phyloP scores from a whole-genome alignment of 2,329 filamentous ascomycete genomes.

The Fusarium albosuccineum region DNA sequence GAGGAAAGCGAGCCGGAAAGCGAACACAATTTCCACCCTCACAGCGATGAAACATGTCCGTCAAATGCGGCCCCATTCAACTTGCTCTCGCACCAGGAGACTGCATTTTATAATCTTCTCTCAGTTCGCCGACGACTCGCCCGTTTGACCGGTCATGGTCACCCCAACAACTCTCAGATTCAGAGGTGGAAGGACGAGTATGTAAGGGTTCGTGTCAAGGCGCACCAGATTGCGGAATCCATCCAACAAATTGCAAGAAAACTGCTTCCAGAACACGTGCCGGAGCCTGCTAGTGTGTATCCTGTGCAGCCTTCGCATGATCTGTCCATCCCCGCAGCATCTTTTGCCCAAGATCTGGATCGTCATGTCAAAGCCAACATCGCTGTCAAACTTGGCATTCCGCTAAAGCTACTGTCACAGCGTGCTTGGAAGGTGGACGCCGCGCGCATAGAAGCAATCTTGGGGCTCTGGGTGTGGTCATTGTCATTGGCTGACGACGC shows the following conservation, averaged over 20 bases:
- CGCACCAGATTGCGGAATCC: constrained; percentile 8
- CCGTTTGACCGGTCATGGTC: constrained; percentile 15
- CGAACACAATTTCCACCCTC: too few relatives aligned
- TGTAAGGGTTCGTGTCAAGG: constrained; percentile 22
- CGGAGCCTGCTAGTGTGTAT: too few relatives aligned
- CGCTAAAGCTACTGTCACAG: background rate
- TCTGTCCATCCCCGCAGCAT: background rate
- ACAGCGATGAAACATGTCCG: too few relatives aligned
- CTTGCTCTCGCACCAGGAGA: background rate
- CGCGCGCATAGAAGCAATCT: constrained; percentile 33
- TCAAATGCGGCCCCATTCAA: too few relatives aligned
- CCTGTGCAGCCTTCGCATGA: background rate
- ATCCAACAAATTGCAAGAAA: constrained; percentile 17
- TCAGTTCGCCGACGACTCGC: constrained; percentile 16
- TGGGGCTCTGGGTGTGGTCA: constrained; percentile 38
- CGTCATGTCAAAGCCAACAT: background rate
- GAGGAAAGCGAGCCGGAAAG: too few relatives aligned
- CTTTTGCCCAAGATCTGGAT: background rate
- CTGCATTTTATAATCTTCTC: background rate
- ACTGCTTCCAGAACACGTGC: background rate
- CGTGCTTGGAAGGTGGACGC: constrained; percentile 26
- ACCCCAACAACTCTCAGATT: background rate
- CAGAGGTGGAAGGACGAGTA: constrained; percentile 27
- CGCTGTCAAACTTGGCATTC: background rate
- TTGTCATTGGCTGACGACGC: constrained; percentile 18